Conservation (phyloP, 176 grass and related monocot species). For the Echinochloa phyllopogon region DNA sequence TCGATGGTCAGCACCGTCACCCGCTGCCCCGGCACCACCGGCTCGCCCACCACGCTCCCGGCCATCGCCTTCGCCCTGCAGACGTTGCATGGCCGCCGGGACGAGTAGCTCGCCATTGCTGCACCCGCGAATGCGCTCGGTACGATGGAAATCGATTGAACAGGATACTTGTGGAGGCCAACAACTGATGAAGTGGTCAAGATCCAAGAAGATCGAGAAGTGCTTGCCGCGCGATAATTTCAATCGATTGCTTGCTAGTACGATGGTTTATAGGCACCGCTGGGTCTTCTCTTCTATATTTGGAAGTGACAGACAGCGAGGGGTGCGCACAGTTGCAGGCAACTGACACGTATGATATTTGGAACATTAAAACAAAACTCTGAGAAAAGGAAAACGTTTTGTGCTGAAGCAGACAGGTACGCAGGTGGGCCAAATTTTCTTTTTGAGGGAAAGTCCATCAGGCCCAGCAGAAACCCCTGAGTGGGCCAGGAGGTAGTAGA, state of each 20-base stretch:
- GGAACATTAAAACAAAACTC: too few species aligned
- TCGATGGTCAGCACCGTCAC: slow-evolving; percentile 56
- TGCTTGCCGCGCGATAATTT: neutral
- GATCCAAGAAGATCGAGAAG: slow-evolving; percentile 1
- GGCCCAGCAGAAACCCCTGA: too few species aligned
- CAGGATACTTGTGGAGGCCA: neutral
- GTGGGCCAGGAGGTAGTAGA: too few species aligned
- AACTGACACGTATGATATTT: neutral
- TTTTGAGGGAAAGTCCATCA: too few species aligned
- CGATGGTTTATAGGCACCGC: neutral
- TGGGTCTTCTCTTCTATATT: neutral
- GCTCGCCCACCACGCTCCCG: slow-evolving; percentile 28
- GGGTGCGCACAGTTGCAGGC: neutral
- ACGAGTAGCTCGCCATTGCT: slow-evolving; percentile 33
- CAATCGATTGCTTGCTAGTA: too few species aligned
- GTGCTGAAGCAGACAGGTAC: too few species aligned
- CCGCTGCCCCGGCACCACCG: slow-evolving; percentile 29
- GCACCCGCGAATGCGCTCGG: neutral
- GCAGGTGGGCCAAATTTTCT: too few species aligned
- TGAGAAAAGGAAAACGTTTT: too few species aligned
- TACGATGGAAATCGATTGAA: neutral
- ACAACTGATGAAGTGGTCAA: neutral
- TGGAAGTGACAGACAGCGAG: neutral
- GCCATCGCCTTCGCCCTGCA: slow-evolving; percentile 42
- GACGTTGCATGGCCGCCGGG: slow-evolving; percentile 5